phyloP scores from a whole-genome alignment of 2,329 filamentous ascomycete species.

The Diaporthe amygdali region DNA sequence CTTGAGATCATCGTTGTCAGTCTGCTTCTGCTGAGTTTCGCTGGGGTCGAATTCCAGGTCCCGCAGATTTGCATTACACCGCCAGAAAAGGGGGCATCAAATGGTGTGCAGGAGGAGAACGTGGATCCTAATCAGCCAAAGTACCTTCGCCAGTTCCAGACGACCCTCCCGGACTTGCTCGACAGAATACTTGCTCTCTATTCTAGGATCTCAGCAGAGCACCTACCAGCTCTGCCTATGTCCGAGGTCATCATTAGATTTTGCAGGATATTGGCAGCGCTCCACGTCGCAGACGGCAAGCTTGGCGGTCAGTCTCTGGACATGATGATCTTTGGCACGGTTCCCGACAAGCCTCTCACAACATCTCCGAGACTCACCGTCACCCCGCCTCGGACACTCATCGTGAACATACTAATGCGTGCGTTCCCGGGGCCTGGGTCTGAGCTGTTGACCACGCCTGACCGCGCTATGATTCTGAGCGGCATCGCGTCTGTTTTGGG shows the following conservation, averaged over 20 bases:
- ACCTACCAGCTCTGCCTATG: slow-evolving; percentile 71
- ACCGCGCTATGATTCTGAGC: slow-evolving; percentile 79
- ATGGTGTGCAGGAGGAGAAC: slow-evolving; percentile 41
- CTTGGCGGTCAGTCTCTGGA: slow-evolving; percentile 66
- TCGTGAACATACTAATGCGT: slow-evolving; percentile 68
- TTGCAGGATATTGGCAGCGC: slow-evolving; percentile 69
- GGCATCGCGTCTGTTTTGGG: slow-evolving; percentile 89
- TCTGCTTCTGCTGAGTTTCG: slow-evolving; percentile 84
- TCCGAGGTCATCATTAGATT: slow-evolving; percentile 78
- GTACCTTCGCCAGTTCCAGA: slow-evolving; percentile 59
- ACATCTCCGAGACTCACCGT: slow-evolving; percentile 62
- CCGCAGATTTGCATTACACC: slow-evolving; percentile 59
- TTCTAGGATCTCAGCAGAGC: slow-evolving; percentile 71
- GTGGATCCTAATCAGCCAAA: slow-evolving; percentile 53
- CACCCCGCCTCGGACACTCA: slow-evolving; percentile 64
- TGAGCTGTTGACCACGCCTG: slow-evolving; percentile 73
- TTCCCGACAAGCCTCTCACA: slow-evolving; percentile 55
- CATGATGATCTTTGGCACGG: slow-evolving; percentile 67
- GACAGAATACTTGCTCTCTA: slow-evolving; percentile 79
- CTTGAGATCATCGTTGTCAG: slow-evolving; percentile 86
- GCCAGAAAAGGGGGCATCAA: slow-evolving; percentile 48
- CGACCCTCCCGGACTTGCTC: slow-evolving; percentile 73
- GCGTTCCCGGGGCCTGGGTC: slow-evolving; percentile 72
- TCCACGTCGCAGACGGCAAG: slow-evolving; percentile 69
- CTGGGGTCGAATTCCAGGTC: slow-evolving; percentile 82